Conservation (phyloP, 2,329 filamentous ascomycete species). For the Aspergillus candidus region DNA sequence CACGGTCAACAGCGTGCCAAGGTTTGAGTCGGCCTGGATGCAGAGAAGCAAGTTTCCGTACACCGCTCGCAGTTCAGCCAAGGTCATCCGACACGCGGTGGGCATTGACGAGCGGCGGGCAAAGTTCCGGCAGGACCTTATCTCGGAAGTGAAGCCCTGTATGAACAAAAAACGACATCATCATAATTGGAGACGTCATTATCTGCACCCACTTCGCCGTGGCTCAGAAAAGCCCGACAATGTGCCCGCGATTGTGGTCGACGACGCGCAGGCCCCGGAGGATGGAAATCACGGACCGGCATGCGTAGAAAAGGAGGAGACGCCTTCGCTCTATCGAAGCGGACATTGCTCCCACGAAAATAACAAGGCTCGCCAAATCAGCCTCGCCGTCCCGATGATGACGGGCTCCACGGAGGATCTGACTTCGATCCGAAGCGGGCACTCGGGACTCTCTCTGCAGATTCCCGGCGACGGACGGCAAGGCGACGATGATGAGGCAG, state of each 20-base stretch:
- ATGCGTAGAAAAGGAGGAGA: constrained; percentile 9
- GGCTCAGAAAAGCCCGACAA: constrained; percentile 11
- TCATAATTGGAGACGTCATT: constrained; percentile 17
- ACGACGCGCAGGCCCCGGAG: constrained; percentile 16
- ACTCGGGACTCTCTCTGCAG: constrained; percentile 26
- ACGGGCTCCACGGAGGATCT: constrained; percentile 26
- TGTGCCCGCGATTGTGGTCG: constrained; percentile 29
- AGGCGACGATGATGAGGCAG: constrained; percentile 29
- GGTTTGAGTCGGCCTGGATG: constrained; percentile 68
- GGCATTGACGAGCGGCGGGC: constrained; percentile 54
- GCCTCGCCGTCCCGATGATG: constrained; percentile 24
- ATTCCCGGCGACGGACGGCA: constrained; percentile 17
- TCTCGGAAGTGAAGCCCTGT: constrained; percentile 41
- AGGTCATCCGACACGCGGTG: constrained; percentile 52
- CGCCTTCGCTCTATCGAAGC: constrained; percentile 27
- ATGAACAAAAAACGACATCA: constrained; percentile 14
- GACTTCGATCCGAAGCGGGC: constrained; percentile 24
- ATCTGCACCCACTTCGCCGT: constrained; percentile 19
- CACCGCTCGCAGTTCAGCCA: constrained; percentile 49
- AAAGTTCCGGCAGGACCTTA: constrained; percentile 54
- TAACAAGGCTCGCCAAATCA: constrained; percentile 9
- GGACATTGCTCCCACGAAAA: constrained; percentile 19
- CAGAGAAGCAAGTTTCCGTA: constrained; percentile 67
- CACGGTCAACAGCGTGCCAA: constrained; percentile 72
- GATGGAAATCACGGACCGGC: constrained; percentile 2